Percentiles rank a stretch among this genome's conserved stretches.
Conservation (phyloP, 768 basidiomycete genomes). For the Zangia roseola region DNA sequence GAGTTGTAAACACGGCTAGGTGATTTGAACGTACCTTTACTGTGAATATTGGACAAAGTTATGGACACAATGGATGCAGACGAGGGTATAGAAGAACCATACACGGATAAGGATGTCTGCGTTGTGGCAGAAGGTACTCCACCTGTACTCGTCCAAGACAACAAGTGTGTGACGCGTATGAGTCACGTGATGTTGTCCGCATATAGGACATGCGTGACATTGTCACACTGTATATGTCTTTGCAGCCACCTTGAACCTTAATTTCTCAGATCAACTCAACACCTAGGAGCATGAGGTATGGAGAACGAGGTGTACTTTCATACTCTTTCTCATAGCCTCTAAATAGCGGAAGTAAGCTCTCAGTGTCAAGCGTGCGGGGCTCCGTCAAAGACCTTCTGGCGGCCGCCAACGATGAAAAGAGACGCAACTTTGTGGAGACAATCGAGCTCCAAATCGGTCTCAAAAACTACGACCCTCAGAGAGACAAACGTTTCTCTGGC, state of each 20-base stretch:
- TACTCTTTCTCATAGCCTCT: background rate
- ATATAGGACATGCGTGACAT: conserved; percentile 13
- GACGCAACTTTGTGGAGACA: conserved; percentile 93
- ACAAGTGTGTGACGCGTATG: conserved; percentile 13
- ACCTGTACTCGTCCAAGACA: conserved; percentile 11
- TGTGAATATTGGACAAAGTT: background rate
- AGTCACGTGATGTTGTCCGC: conserved; percentile 13
- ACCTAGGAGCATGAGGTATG: conserved; percentile 33
- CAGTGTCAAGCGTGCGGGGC: conserved; percentile 99
- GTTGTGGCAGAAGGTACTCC: conserved; percentile 2
- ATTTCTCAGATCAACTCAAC: conserved; percentile 24
- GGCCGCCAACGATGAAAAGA: conserved; percentile 83
- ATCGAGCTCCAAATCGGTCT: conserved; percentile 95
- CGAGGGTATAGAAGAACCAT: conserved; percentile 8
- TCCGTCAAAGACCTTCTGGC: conserved; percentile 89
- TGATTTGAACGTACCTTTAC: conserved; percentile 6
- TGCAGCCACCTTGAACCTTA: conserved; percentile 33
- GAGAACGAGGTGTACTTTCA: background rate
- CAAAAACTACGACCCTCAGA: conserved; percentile 99
- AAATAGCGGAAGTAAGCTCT: conserved; percentile 69
- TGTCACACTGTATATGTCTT: conserved; percentile 36
- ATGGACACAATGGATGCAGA: background rate
- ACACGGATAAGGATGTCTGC: conserved; percentile 6
- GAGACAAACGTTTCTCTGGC: conserved; percentile 99
- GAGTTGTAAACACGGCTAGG: background rate